phyloP scores from a whole-genome alignment of 2,329 filamentous ascomycete species.

The Neofusicoccum cordaticola region DNA sequence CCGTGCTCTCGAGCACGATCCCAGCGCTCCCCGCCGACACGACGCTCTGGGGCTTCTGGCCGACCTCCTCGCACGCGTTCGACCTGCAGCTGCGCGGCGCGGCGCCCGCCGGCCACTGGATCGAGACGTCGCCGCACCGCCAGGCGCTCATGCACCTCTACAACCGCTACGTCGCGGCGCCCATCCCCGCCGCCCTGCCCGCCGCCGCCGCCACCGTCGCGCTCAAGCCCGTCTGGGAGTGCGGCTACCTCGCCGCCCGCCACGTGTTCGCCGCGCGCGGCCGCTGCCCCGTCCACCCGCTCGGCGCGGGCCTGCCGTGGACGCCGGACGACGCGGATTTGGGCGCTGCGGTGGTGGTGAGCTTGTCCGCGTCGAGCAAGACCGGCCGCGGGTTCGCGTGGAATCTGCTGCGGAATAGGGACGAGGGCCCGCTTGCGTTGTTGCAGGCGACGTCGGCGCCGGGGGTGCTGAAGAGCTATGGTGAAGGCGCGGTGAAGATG shows the following conservation, averaged over 20 bases:
- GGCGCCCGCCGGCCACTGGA: slow-evolving; percentile 30
- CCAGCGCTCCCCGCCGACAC: slow-evolving; percentile 33
- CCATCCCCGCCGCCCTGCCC: not conserved
- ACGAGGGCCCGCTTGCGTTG: not conserved
- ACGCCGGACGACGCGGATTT: not conserved
- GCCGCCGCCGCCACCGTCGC: not conserved
- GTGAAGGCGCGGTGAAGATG: not conserved
- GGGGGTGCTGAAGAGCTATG: not conserved
- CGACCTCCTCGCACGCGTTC: slow-evolving; percentile 38
- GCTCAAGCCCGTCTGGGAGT: not conserved
- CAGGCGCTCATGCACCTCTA: slow-evolving; percentile 43
- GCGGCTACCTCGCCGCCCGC: not conserved
- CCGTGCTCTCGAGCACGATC: slow-evolving; percentile 43
- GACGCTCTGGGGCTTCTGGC: slow-evolving; percentile 45
- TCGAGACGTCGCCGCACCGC: slow-evolving; percentile 40
- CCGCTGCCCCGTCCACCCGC: not conserved
- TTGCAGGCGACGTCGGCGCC: not conserved
- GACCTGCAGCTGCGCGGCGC: slow-evolving; percentile 36
- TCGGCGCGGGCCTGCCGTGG: not conserved
- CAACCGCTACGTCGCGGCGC: slow-evolving; percentile 38
- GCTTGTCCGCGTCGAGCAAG: not conserved
- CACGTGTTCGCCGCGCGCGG: not conserved
- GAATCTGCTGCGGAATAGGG: not conserved
- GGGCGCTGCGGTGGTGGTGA: not conserved
- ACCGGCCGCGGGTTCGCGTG: not conserved